These are phyloP conservation scores for Phaffomyces antillensis DNA, from an alignment of 805 yeast species.

Conservation along the genomic window DNA sequence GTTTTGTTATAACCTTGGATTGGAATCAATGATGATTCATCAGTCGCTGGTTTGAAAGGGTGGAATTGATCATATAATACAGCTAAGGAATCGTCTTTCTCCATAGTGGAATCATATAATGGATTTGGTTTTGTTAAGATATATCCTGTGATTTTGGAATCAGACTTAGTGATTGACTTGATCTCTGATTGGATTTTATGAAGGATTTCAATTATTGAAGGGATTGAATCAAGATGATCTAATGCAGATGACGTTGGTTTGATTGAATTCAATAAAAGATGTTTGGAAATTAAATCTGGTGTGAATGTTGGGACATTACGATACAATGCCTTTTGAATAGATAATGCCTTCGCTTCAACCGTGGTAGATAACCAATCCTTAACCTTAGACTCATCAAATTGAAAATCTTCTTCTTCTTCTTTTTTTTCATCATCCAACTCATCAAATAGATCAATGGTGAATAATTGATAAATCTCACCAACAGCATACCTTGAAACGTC, in stretches of 20 bases:
- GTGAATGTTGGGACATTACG: slow-evolving; percentile 68
- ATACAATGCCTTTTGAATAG: slow-evolving; percentile 66
- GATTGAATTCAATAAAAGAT: slow-evolving; percentile 38
- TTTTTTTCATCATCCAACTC: slow-evolving; percentile 1
- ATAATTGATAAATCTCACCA: slow-evolving; percentile 61
- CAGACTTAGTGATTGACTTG: slow-evolving; percentile 26
- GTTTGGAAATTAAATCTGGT: slow-evolving; percentile 65
- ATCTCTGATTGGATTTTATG: slow-evolving; percentile 41
- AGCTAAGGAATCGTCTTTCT: slow-evolving; percentile 34
- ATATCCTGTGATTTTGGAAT: slow-evolving; percentile 42
- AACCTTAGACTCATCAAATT: slow-evolving; percentile 13
- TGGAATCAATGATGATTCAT: slow-evolving; percentile 32
- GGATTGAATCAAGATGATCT: slow-evolving; percentile 22
- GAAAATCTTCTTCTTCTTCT: too few species aligned
- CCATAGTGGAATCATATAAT: slow-evolving; percentile 34
- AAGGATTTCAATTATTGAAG: slow-evolving; percentile 35
- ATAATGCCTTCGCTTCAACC: slow-evolving; percentile 32
- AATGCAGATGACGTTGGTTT: slow-evolving; percentile 35
- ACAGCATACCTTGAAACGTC: slow-evolving; percentile 62
- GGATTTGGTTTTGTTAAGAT: slow-evolving; percentile 59
- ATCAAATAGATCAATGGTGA: slow-evolving; percentile 44
- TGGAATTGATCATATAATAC: slow-evolving; percentile 59
- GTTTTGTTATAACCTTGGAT: slow-evolving; percentile 71
- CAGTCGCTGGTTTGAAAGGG: slow-evolving; percentile 49
- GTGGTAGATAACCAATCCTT: slow-evolving; percentile 22